Conservation (phyloP, 331 rosid species). For the Stylosanthes scabra region DNA sequence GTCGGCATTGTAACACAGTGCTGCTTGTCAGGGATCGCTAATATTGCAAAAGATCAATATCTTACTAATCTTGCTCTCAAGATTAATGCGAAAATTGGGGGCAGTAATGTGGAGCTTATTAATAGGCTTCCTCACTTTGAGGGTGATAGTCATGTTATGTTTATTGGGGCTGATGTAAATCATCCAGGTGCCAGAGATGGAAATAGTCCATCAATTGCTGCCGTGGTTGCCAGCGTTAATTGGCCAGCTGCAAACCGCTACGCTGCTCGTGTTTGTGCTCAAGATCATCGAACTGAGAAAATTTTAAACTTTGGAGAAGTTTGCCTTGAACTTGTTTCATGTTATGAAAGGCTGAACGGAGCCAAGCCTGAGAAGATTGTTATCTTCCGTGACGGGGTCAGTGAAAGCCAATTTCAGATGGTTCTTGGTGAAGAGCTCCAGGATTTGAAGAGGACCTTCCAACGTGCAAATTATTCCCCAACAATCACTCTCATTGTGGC, state of each 20-base stretch:
- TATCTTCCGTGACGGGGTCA: constrained; percentile 79
- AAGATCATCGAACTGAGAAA: constrained; percentile 53
- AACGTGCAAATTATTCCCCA: constrained; percentile 47
- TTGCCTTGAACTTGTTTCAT: constrained; percentile 60
- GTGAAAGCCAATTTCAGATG: constrained; percentile 83
- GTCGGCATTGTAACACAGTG: constrained; percentile 80
- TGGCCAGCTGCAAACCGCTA: constrained; percentile 89
- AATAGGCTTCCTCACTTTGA: constrained; percentile 49
- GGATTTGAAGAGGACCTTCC: constrained; percentile 53
- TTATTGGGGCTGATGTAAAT: constrained; percentile 87
- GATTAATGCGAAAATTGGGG: constrained; percentile 90
- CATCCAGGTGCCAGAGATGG: constrained; percentile 61
- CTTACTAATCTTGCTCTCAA: constrained; percentile 74
- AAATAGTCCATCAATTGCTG: constrained; percentile 71
- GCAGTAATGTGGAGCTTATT: constrained; percentile 74
- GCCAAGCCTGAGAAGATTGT: constrained; percentile 61
- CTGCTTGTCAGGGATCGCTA: constrained; percentile 55
- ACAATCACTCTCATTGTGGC: constrained; percentile 77
- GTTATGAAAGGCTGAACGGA: constrained; percentile 44
- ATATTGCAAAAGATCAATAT: constrained; percentile 53
- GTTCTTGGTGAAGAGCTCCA: constrained; percentile 69
- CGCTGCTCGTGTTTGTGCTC: constrained; percentile 66
- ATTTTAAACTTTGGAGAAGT: constrained; percentile 59
- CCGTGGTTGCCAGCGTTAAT: constrained; percentile 72
- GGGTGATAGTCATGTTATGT: constrained; percentile 66